These are phyloP conservation scores for Pestalotiopsis fici DNA, from an alignment of 2,329 filamentous ascomycete species.

Conservation along the genomic window DNA sequence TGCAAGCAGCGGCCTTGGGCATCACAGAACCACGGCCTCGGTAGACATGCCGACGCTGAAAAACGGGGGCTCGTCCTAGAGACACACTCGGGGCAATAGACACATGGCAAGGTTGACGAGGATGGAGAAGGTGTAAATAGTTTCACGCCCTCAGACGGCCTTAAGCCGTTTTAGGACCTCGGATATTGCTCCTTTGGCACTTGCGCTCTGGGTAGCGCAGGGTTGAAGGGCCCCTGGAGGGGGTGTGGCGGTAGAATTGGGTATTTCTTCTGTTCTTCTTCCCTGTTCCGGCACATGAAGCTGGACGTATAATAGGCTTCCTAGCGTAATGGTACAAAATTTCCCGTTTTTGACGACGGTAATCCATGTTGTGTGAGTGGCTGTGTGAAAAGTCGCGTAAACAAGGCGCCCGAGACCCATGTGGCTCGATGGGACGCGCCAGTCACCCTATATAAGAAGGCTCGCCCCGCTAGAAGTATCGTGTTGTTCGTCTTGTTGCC, in stretches of 20 bases:
- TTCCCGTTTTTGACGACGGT: constrained; percentile 7
- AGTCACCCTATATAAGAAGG: constrained; percentile 1
- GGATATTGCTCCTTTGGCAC: constrained; percentile 35
- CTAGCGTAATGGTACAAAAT: constrained; percentile 5
- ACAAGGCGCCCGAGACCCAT: neutral
- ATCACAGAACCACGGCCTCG: constrained; percentile 14
- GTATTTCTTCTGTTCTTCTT: neutral
- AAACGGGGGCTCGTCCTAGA: constrained; percentile 19
- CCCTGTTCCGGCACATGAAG: neutral
- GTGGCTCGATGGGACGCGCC: neutral
- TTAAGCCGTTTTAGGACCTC: constrained; percentile 35
- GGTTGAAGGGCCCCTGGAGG: constrained; percentile 13
- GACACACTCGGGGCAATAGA: constrained; percentile 30
- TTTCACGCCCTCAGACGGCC: constrained; percentile 23
- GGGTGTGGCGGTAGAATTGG: constrained; percentile 16
- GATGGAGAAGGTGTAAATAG: constrained; percentile 20
- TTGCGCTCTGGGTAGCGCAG: constrained; percentile 18
- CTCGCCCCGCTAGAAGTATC: too few species aligned
- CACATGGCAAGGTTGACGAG: constrained; percentile 8
- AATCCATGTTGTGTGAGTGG: neutral
- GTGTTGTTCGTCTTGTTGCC: constrained; percentile 12
- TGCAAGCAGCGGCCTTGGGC: constrained; percentile 17
- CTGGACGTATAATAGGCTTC: neutral
- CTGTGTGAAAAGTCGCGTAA: neutral
- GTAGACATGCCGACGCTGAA: neutral